Evolutionary conservation across 2,329 filamentous ascomycete species (phyloP), one percentile per base, ranked within the genome.

Genomic region (Fragosphaeria purpurea): DNA sequence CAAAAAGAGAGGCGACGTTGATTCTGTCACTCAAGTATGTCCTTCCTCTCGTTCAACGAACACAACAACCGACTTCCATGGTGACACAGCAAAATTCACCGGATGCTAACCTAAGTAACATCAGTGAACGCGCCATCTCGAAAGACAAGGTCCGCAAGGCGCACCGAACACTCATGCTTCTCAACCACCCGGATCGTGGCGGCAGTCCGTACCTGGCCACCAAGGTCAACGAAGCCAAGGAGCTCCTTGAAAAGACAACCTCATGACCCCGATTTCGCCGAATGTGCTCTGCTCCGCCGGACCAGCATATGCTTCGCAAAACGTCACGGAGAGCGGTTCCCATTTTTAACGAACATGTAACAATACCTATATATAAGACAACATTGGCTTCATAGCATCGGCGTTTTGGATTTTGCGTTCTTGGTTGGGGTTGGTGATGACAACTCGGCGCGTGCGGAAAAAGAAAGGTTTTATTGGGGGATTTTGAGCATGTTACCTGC

Each of bases 211-310:
- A 97, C 65, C 73, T 98, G 43, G 93, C 93, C 11, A 96, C 90
- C 49, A 98, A 98, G 70, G 86, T 98, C 65, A 98, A 98, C 70
- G 93, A 98, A 68, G 93, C 93, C 40, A 98, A 98, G 70, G 91
- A 97, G 66, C 80, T 97, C 56, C 66, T 98, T 58, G 93, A 98
- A 66, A 96, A 95, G 69, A 42, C 50, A 41, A 31, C 47, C 22
- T 58, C 51, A 55, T 55, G 44, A 50, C 45, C 35, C 11, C 11
- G 22, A 3, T 22, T 22, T 22, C 22, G 22, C 22, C 3, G 22
- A 22, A 22, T 22, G 22, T 22, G 22, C 22, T 22, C 22, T 22
- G 22, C 22, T 22, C 22, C 22, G 22, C 22, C 22, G 22, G 22
- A 22, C 22, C 22, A 22, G 22, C 22, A 22, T 22, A 22, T 22